A percentile compares a stretch with the other conserved stretches of the same genome.
Evolutionary conservation across 345 rosid genomes (phyloP).

Genomic region (Cardiospermum halicacabum): DNA sequence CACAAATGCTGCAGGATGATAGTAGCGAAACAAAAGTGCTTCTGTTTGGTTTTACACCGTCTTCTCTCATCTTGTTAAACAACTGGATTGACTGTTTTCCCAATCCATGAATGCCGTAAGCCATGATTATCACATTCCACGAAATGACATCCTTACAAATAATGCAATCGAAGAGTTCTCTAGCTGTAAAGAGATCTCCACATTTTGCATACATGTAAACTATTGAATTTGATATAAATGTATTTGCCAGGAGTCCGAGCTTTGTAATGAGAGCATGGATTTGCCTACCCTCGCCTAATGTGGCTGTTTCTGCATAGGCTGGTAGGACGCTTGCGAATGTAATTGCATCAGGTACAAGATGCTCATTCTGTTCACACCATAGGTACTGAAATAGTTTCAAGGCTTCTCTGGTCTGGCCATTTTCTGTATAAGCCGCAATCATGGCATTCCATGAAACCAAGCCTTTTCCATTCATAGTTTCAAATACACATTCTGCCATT

Average conservation of each 20-base stretch:
- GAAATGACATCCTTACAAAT: slow-evolving; percentile 49
- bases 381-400: slow-evolving; percentile 46
- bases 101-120: slow-evolving; percentile 61
- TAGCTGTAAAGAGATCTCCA: slow-evolving; percentile 62
- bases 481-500: slow-evolving; percentile 44
- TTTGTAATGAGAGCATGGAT: slow-evolving; percentile 50
- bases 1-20: slow-evolving; percentile 68
- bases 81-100: slow-evolving; percentile 43
- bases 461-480: slow-evolving; percentile 40
- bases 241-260: slow-evolving; percentile 32
- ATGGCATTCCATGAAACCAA: slow-evolving; percentile 67
- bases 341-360: slow-evolving; percentile 46
- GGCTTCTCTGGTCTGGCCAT: slow-evolving; percentile 42
- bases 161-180: slow-evolving; percentile 41
- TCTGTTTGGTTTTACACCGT: slow-evolving; percentile 46
- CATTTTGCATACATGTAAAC: slow-evolving; percentile 64
- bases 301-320: slow-evolving; percentile 56
- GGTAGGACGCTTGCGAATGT: slow-evolving; percentile 60
- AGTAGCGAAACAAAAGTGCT: slow-evolving; percentile 67
- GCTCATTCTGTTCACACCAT: slow-evolving; percentile 23
- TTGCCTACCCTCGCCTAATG: slow-evolving; percentile 45
- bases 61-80: slow-evolving; percentile 46
- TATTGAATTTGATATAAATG: slow-evolving; percentile 52
- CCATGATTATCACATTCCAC: slow-evolving; percentile 81
- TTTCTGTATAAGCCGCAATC: slow-evolving; percentile 57